These are phyloP conservation scores for Dysphania ambrosioides DNA, from an alignment of 148 eudicot genomes.

Conservation along the genomic window DNA sequence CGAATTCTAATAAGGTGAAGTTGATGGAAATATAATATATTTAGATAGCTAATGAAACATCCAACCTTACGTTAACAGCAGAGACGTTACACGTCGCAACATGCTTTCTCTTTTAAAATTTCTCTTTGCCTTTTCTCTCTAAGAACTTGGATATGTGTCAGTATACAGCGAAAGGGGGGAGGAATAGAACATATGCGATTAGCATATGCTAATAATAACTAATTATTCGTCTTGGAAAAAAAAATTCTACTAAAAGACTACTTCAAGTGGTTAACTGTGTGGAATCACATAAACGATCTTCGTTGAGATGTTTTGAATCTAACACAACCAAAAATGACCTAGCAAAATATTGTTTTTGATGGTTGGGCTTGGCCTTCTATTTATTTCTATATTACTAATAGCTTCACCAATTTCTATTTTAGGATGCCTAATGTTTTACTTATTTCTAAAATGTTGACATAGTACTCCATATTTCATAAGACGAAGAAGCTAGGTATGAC, in stretches of 20 bases:
- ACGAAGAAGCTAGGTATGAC: too few relatives aligned
- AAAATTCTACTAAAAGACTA: not conserved
- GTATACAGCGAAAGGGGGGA: not conserved
- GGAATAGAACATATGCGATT: slow-evolving; percentile 9
- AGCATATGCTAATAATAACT: slow-evolving; percentile 2
- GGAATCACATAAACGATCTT: too few relatives aligned
- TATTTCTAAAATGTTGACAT: too few relatives aligned
- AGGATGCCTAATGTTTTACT: too few relatives aligned
- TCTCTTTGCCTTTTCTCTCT: not conserved
- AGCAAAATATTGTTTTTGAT: too few relatives aligned
- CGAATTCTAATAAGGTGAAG: not conserved
- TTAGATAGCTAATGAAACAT: slow-evolving; percentile 10
- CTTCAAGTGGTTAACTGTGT: too few relatives aligned
- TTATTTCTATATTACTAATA: too few relatives aligned
- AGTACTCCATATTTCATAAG: too few relatives aligned
- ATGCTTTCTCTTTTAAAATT: not conserved
- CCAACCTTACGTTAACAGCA: not conserved
- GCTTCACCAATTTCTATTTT: too few relatives aligned
- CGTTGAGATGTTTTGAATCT: too few relatives aligned
- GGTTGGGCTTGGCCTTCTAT: too few relatives aligned
- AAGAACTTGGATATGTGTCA: not conserved
- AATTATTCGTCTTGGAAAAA: not conserved
- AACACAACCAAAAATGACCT: too few relatives aligned
- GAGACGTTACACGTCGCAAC: slow-evolving; percentile 8
- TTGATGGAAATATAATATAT: slow-evolving; percentile 3